Evolutionary conservation across 2,329 filamentous ascomycete genomes (phyloP), one percentile per base, ranked within the genome.

Genomic region (Ceratocystis papillata): DNA sequence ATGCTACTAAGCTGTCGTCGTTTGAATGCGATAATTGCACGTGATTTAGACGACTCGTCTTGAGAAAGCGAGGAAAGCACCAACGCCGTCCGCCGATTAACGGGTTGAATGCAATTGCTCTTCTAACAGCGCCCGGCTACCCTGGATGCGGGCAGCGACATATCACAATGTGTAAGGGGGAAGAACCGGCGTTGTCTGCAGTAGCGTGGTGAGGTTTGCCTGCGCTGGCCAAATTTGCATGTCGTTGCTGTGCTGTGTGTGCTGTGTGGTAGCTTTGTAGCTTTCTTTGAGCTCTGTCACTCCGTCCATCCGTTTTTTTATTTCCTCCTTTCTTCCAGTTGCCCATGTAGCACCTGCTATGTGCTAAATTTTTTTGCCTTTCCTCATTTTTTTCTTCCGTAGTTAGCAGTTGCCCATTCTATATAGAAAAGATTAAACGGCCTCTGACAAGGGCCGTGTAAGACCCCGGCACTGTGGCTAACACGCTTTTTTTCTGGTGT

Each of bases 401-500:
- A 25, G 10, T 57, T 33, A 57, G 28, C 10, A 57, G 53, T 57
- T 33, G 53, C 53, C 53, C 28, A 30, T 28, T 57, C 37, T 41
- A 41, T 33, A 33, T 57, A 57, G 53, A n/a, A 28, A 17, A 57
- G 28, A n/a, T 30, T 25, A 30, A 57, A 17, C 22, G 25, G 53
- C 25, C 30, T 57, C 6, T 57, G 28, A 30, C 53, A 57, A 57
- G 53, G 53, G 53, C 53, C 53, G 53, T 57, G 53, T 57, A 57
- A 57, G 53, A 57, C 53, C 53, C 53, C 53, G 53, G 53, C 53
- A 57, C 53, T 57, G 53, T 57, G 53, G 53, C 53, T 57, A 57
- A 57, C 53, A 57, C 53, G 53, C 53, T 57, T 57, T 57, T 57
- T 57, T 57, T 57, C 53, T 57, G 37, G 37, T 41, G 37, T 41